Percentiles rank a stretch among this genome's conserved stretches.
Evolutionary conservation across 2,329 filamentous ascomycete species (phyloP).

Genomic region (Xylariaceae sp.): DNA sequence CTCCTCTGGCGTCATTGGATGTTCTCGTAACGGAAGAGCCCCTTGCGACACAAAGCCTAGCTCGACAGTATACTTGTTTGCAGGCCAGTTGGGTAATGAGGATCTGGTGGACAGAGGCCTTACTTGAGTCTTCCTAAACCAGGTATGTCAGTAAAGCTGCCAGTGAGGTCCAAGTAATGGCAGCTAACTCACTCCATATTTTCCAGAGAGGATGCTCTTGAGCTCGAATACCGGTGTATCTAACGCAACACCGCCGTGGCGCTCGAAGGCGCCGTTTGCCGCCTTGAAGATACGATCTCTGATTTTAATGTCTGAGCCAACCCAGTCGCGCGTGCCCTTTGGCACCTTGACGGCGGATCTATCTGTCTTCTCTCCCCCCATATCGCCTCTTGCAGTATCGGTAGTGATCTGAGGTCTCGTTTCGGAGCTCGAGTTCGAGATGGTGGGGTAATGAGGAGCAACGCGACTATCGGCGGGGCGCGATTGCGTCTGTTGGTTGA

Average conservation of each 20-base stretch:
- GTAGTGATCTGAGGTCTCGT: not conserved
- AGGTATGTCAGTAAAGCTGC: slow-evolving; percentile 1
- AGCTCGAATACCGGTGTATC: slow-evolving; percentile 71
- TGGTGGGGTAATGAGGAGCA: not conserved
- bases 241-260: slow-evolving; percentile 63
- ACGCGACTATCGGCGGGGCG: not conserved
- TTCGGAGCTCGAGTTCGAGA: not conserved
- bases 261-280: slow-evolving; percentile 41
- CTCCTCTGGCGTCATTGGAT: not conserved
- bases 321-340: slow-evolving; percentile 88
- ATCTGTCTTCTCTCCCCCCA: slow-evolving; percentile 14
- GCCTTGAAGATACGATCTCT: slow-evolving; percentile 71
- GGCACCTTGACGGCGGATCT: slow-evolving; percentile 64
- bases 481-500: slow-evolving; percentile 1
- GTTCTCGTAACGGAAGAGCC: not conserved
- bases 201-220: slow-evolving; percentile 68
- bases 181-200: slow-evolving; percentile 18
- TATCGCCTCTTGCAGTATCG: not conserved
- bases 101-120: not conserved
- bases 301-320: slow-evolving; percentile 71
- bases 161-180: not conserved
- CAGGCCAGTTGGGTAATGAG: too few relatives aligned
- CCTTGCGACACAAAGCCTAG: not conserved
- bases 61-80: too few relatives aligned
- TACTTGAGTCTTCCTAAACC: slow-evolving; percentile 25